Conservation (phyloP, 192 early-diverging fungal genomes). For the Linderina pennispora region DNA sequence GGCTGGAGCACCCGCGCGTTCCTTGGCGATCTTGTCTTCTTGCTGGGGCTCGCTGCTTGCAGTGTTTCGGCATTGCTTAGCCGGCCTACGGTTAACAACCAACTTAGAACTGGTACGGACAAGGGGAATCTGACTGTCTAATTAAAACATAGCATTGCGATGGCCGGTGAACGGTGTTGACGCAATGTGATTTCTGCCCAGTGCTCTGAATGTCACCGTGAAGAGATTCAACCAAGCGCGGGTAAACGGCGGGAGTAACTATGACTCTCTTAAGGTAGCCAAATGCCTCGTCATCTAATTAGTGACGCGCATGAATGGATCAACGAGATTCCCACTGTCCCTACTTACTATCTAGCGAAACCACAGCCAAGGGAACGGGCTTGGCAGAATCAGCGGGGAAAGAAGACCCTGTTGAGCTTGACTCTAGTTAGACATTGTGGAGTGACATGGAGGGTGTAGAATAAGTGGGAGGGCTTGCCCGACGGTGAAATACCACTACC, state of each 20-base stretch:
- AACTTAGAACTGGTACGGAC: conserved; percentile 79
- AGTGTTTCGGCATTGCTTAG: background rate
- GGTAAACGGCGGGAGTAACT: conserved; percentile 77
- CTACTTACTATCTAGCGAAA: conserved; percentile 70
- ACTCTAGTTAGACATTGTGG: conserved; percentile 63
- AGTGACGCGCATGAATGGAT: conserved; percentile 69
- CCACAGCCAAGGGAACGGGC: conserved; percentile 65
- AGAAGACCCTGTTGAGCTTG: conserved; percentile 67
- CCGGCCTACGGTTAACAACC: conserved; percentile 53
- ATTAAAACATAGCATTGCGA: conserved; percentile 86
- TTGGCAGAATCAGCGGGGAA: conserved; percentile 63
- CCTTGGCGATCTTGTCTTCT: conserved; percentile 5
- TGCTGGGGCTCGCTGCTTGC: conserved; percentile 3
- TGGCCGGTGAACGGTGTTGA: conserved; percentile 68
- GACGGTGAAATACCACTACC: conserved; percentile 60
- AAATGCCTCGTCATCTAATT: conserved; percentile 59
- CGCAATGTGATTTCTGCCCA: conserved; percentile 82
- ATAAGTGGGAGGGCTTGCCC: conserved; percentile 57
- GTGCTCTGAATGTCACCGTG: conserved; percentile 83
- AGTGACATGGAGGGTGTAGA: conserved; percentile 65
- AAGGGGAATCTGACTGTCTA: conserved; percentile 79
- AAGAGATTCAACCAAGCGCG: conserved; percentile 69
- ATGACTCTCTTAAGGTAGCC: conserved; percentile 71
- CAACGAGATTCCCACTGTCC: conserved; percentile 62
- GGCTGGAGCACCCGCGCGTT: conserved; percentile 4